A percentile compares a stretch with the other conserved stretches of the same genome.
These are phyloP conservation scores for Cryptosporidium parvum DNA, from an alignment of 169 alveolate genomes.

Conservation along the genomic window DNA sequence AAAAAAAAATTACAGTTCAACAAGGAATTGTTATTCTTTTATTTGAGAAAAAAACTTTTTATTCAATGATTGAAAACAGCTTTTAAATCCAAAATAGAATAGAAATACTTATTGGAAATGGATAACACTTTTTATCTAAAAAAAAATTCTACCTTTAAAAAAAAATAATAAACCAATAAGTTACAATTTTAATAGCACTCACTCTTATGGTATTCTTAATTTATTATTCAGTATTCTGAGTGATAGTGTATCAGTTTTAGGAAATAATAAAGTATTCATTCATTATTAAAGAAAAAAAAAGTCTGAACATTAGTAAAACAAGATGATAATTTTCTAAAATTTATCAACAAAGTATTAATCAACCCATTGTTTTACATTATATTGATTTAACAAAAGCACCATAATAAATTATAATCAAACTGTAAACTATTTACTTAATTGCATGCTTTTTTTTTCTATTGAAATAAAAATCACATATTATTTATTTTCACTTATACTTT, in stretches of 20 bases:
- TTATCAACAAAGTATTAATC: background rate
- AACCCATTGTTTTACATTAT: background rate
- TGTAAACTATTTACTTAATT: background rate
- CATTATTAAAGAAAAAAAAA: background rate
- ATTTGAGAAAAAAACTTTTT: background rate
- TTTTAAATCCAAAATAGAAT: background rate
- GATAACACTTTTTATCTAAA: background rate
- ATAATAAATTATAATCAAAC: background rate
- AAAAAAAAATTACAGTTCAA: background rate
- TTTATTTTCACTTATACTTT: background rate
- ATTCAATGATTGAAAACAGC: background rate
- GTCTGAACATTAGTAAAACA: background rate
- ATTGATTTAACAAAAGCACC: background rate
- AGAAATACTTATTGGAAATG: background rate
- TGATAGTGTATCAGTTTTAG: too few species aligned
- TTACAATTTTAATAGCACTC: background rate
- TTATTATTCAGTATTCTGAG: background rate
- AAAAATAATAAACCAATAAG: background rate
- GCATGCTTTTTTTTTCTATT: background rate
- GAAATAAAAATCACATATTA: too few species aligned
- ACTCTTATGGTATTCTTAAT: background rate
- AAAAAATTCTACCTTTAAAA: background rate
- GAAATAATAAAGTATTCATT: too few species aligned
- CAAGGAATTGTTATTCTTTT: background rate
- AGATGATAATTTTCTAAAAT: too few species aligned